These are phyloP conservation scores for Pseudodiploospora longispora DNA, from an alignment of 2,329 filamentous ascomycete species.

Conservation along the genomic window DNA sequence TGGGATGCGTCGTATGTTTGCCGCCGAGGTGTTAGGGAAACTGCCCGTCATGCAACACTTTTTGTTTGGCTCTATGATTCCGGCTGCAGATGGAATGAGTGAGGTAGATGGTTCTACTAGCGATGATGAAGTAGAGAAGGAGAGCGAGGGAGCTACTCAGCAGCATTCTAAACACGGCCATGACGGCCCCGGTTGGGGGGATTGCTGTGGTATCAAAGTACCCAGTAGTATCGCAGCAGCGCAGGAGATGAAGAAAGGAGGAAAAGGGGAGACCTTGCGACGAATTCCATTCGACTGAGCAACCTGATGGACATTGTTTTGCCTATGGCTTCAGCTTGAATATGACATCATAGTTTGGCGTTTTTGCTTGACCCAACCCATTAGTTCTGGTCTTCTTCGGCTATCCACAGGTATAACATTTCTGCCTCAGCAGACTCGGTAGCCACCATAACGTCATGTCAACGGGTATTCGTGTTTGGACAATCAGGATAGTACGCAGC, in stretches of 20 bases:
- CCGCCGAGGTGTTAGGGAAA: conserved; percentile 85
- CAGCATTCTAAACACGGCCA: conserved; percentile 54
- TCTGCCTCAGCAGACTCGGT: too few species aligned
- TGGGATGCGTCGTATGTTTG: conserved; percentile 96
- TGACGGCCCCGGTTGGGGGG: conserved; percentile 71
- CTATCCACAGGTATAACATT: too few species aligned
- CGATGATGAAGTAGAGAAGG: conserved; percentile 43
- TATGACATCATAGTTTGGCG: too few species aligned
- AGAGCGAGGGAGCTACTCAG: conserved; percentile 53
- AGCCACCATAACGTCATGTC: too few species aligned
- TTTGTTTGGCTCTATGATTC: conserved; percentile 78
- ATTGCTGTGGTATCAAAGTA: conserved; percentile 97
- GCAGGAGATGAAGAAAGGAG: conserved; percentile 75
- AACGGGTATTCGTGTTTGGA: too few species aligned
- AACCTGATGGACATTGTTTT: neutral
- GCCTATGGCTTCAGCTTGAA: too few species aligned
- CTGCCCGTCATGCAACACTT: conserved; percentile 99
- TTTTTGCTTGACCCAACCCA: too few species aligned
- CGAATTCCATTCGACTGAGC: conserved; percentile 73
- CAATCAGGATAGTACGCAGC: too few species aligned
- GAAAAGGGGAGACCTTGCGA: conserved; percentile 51
- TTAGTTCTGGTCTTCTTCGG: too few species aligned
- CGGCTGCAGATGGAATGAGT: conserved; percentile 76
- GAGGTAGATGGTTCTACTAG: conserved; percentile 44
- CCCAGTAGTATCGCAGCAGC: conserved; percentile 89